phyloP scores from a whole-genome alignment of 2,329 filamentous ascomycete genomes.

The Coccinonectria pachysandricola region DNA sequence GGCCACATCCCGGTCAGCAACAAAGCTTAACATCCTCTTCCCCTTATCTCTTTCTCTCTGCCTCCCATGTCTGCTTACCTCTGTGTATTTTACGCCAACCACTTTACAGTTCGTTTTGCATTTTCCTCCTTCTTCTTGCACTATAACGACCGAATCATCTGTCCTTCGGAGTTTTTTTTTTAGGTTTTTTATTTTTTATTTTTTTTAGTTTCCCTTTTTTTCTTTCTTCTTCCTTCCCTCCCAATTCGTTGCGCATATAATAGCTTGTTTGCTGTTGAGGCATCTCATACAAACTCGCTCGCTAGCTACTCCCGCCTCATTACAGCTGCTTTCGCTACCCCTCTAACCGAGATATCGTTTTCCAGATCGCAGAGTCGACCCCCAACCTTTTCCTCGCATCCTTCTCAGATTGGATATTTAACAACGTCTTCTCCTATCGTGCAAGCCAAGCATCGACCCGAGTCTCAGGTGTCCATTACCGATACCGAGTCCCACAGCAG shows the following conservation, averaged over 20 bases:
- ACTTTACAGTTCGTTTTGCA: too few relatives aligned
- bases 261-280: too few relatives aligned
- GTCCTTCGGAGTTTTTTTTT: too few relatives aligned
- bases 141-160: too few relatives aligned
- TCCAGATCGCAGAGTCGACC: slow-evolving; percentile 19
- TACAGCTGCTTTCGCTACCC: slow-evolving; percentile 8
- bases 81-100: too few relatives aligned
- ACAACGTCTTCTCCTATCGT: slow-evolving; percentile 60
- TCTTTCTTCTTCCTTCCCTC: slow-evolving; percentile 9
- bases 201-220: too few relatives aligned
- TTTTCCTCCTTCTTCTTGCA: too few relatives aligned
- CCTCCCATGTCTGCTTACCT: slow-evolving; percentile 6
- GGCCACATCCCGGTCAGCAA: too few relatives aligned
- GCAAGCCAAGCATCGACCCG: slow-evolving; percentile 40
- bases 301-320: slow-evolving; percentile 2
- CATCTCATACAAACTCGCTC: too few relatives aligned
- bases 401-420: slow-evolving; percentile 57
- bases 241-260: too few relatives aligned
- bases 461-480: slow-evolving; percentile 11
- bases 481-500: slow-evolving; percentile 17
- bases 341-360: slow-evolving; percentile 15
- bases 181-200: too few relatives aligned
- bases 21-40: slow-evolving; percentile 6
- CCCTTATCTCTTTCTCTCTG: slow-evolving; percentile 7
- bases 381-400: slow-evolving; percentile 37